phyloP scores from a whole-genome alignment of 2,329 filamentous ascomycete genomes.

The Fusarium mundagurra region DNA sequence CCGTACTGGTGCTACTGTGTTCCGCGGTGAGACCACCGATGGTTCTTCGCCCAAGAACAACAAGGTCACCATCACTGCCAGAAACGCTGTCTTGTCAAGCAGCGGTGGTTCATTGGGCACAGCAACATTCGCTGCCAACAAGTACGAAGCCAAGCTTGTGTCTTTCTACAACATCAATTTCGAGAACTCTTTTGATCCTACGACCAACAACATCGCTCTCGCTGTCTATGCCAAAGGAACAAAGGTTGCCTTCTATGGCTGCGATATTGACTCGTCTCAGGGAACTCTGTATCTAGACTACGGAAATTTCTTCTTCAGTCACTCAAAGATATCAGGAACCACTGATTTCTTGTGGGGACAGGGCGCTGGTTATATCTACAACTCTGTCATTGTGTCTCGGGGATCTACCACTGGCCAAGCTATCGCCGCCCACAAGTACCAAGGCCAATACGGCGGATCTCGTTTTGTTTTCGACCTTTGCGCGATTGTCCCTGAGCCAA shows the following conservation, averaged over 20 bases:
- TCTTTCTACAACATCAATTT: conserved; percentile 48
- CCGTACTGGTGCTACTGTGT: conserved; percentile 52
- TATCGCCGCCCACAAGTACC: conserved; percentile 43
- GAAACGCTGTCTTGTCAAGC: conserved; percentile 26
- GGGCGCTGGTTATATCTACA: conserved; percentile 38
- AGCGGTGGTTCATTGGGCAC: conserved; percentile 22
- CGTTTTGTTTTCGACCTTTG: conserved; percentile 55
- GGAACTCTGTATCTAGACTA: conserved; percentile 37
- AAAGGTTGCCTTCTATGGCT: conserved; percentile 53
- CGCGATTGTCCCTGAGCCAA: conserved; percentile 46
- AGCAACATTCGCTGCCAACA: conserved; percentile 41
- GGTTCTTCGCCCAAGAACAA: conserved; percentile 60
- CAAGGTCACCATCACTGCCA: conserved; percentile 60
- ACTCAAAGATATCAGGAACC: conserved; percentile 25
- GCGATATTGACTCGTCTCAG: conserved; percentile 42
- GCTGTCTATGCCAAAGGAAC: conserved; percentile 46
- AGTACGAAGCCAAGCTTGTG: conserved; percentile 44
- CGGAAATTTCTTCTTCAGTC: conserved; percentile 38
- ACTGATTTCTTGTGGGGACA: conserved; percentile 39
- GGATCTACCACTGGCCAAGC: conserved; percentile 34
- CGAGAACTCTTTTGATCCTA: conserved; percentile 29
- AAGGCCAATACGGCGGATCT: conserved; percentile 46
- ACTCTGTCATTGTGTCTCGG: conserved; percentile 32
- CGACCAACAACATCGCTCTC: conserved; percentile 31
- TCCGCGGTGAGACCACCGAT: conserved; percentile 58